Percentiles rank a stretch among this genome's conserved stretches.
phyloP scores from a whole-genome alignment of 257 asterid genomes.

The Anisodus acutangulus region DNA sequence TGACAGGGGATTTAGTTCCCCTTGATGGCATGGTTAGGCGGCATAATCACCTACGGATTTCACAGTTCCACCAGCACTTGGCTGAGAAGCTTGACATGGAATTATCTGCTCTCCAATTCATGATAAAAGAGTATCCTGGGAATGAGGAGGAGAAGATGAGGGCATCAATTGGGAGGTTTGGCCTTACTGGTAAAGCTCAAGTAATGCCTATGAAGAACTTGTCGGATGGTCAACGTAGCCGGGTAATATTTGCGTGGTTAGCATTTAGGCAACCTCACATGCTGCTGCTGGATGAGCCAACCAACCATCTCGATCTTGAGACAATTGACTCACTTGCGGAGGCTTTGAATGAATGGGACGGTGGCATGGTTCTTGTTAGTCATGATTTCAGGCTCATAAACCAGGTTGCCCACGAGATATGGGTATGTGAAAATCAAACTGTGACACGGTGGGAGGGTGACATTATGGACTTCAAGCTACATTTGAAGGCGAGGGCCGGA shows the following conservation, averaged over 20 bases:
- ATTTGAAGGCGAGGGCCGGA: constrained; percentile 76
- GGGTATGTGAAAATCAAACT: constrained; percentile 91
- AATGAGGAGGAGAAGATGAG: constrained; percentile 94
- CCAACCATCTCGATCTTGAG: constrained; percentile 96
- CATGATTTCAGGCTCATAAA: constrained; percentile 96
- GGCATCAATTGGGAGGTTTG: constrained; percentile 83
- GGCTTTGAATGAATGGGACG: constrained; percentile 97
- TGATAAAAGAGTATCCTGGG: constrained; percentile 89
- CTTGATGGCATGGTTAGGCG: constrained; percentile 94
- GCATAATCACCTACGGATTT: constrained; percentile 88
- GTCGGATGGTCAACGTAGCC: constrained; percentile 89
- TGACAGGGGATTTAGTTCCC: constrained; percentile 92
- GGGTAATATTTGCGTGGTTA: constrained; percentile 95
- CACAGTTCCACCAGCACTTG: constrained; percentile 93
- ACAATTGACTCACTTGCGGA: constrained; percentile 95
- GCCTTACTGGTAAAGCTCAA: constrained; percentile 92
- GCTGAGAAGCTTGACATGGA: constrained; percentile 90
- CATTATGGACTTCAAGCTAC: constrained; percentile 91
- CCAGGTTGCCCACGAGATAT: constrained; percentile 97
- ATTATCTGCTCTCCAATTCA: constrained; percentile 70
- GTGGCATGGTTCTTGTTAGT: constrained; percentile 96
- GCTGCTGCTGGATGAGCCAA: constrained; percentile 91
- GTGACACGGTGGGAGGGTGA: constrained; percentile 92
- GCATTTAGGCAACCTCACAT: constrained; percentile 92
- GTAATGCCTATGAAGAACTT: constrained; percentile 91